phyloP scores from a whole-genome alignment of 306 rosid species.

The Betula pendula region DNA sequence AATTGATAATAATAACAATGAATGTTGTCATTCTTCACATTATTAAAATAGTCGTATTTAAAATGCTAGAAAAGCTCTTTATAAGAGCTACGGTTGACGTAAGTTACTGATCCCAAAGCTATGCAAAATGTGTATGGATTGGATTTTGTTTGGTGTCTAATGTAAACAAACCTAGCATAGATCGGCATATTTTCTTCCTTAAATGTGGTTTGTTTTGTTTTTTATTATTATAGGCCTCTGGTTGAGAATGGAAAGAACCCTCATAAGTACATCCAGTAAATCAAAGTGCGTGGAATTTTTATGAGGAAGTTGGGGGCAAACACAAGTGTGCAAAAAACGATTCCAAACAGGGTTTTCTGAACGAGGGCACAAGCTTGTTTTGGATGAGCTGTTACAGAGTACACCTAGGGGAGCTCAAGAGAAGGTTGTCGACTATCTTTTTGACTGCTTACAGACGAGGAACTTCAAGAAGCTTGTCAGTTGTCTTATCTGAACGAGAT shows the following conservation, averaged over 20 bases:
- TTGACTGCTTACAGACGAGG: too few species aligned
- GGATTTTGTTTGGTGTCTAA: conserved; percentile 10
- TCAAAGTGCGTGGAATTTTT: too few species aligned
- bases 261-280: conserved; percentile 80
- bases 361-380: too few species aligned
- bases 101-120: background rate
- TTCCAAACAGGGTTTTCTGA: too few species aligned
- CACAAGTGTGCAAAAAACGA: too few species aligned
- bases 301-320: too few species aligned
- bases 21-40: background rate
- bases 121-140: background rate
- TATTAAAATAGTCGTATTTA: background rate
- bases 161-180: background rate
- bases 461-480: too few species aligned
- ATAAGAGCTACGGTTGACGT: background rate
- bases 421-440: too few species aligned
- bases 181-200: conserved; percentile 17
- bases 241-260: conserved; percentile 90
- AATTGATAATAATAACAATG: background rate
- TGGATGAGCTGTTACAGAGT: too few species aligned
- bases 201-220: conserved; percentile 14
- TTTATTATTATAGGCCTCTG: conserved; percentile 53
- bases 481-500: too few species aligned
- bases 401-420: too few species aligned
- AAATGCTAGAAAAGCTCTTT: background rate